phyloP scores from a whole-genome alignment of 2,329 filamentous ascomycete species.

The Thielaviopsis populi region DNA sequence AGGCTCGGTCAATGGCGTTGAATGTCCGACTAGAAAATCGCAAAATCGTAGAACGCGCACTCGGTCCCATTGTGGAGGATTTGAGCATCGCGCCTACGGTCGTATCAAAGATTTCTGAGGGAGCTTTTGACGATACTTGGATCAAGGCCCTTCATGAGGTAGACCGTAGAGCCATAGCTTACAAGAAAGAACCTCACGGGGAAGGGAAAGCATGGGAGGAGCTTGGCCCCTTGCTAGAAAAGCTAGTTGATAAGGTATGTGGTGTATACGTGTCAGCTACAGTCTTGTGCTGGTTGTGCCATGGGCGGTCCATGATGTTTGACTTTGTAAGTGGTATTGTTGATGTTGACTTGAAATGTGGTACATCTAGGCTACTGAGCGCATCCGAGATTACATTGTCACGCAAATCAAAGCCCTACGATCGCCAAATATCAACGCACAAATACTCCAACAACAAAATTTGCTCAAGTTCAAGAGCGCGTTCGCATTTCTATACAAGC shows the following conservation, averaged over 20 bases:
- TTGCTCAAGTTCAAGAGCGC: conserved; percentile 81
- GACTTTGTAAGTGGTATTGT: conserved; percentile 9
- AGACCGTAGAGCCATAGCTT: conserved; percentile 57
- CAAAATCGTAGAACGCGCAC: conserved; percentile 71
- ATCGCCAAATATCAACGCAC: conserved; percentile 91
- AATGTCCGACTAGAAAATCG: conserved; percentile 80
- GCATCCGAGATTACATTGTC: conserved; percentile 88
- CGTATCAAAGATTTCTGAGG: conserved; percentile 74
- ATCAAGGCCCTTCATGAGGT: conserved; percentile 68
- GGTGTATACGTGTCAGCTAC: not conserved
- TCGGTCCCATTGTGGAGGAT: conserved; percentile 82
- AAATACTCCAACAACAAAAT: conserved; percentile 88
- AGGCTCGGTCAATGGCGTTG: conserved; percentile 68
- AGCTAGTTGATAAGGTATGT: conserved; percentile 62
- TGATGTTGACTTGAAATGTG: conserved; percentile 1
- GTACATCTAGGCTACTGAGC: conserved; percentile 62
- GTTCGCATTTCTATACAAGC: conserved; percentile 68
- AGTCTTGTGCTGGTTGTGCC: not conserved
- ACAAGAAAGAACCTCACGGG: conserved; percentile 52
- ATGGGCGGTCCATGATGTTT: not conserved
- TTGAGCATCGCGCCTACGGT: conserved; percentile 73
- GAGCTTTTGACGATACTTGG: conserved; percentile 81
- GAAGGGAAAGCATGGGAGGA: conserved; percentile 67
- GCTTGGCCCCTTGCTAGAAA: conserved; percentile 68
- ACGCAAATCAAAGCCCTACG: conserved; percentile 86